Evolutionary conservation across 2,329 filamentous ascomycete species (phyloP), one percentile per base, ranked within the genome.

Genomic region (Colletotrichum chlorophyti): DNA sequence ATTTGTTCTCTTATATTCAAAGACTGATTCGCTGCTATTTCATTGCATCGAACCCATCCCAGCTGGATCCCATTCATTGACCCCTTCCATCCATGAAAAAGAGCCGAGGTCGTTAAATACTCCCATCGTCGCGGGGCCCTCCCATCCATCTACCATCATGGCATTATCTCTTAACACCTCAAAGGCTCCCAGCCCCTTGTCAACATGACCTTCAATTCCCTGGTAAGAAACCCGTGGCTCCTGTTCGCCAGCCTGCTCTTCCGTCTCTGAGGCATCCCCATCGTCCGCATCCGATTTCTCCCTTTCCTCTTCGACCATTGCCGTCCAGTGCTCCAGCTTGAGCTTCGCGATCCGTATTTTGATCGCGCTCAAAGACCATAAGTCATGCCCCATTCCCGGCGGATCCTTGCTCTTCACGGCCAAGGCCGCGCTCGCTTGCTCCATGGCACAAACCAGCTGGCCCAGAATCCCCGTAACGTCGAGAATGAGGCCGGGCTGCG

Each of bases 341-440:
- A 74, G 69, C 3, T 74, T 74, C 1, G 76, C 77, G 21, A 82
- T 76, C 14, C 74, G 70, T 0, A 83, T 66, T 48, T 82, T 81
- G 41, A 76, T 71, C 0, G 79, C 75, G 0, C 75, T 77, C 60
- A 82, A 69, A 12, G 77, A 77, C 79, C 79, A 83, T 0, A 80
- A 63, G 43, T 79, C 80, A 57, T 77, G 76, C 4, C 79, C 75
- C 34, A 71, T 70, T 0, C 64, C 65, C 15, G 67, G 73, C 0
- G 67, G 63, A 5, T 75, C 70, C 0, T 68, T 63, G 3, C 71
- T 67, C 0, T 65, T 63, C 3, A 68, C 64, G 2, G 73, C 70
- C 6, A 79, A 68, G 0, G 70, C 67, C 5, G 69, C 68, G 52
- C 73, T 75, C 26, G 74, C 76, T 35, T 79, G 71, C 29, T 82